Evolutionary conservation across 768 basidiomycete genomes (phyloP).

Genomic region (Lactifluus pinguis): DNA sequence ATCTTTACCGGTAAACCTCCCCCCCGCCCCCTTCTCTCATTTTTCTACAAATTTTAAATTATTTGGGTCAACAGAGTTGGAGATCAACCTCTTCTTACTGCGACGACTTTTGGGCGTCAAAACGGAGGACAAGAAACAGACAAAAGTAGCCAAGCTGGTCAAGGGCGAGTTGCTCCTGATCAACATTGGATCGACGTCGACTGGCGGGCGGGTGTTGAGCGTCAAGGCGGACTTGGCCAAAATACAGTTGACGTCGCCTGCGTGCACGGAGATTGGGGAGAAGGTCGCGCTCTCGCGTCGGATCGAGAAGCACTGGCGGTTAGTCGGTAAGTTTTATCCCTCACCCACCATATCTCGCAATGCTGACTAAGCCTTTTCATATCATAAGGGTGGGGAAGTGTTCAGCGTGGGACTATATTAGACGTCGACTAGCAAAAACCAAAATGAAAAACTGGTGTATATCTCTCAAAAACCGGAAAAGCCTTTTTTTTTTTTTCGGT

Average conservation of each 20-base stretch:
- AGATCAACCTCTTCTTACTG: slow-evolving; percentile 90
- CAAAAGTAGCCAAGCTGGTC: slow-evolving; percentile 84
- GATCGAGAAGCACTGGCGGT: slow-evolving; percentile 97
- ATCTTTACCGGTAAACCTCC: slow-evolving; percentile 68
- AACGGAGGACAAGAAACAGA: slow-evolving; percentile 98
- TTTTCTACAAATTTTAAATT: neutral
- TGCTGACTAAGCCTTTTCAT: neutral
- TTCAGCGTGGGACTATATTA: slow-evolving; percentile 74
- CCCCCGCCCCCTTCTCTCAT: too few relatives aligned
- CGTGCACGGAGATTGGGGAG: slow-evolving; percentile 94
- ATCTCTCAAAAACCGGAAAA: neutral
- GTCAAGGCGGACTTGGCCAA: slow-evolving; percentile 94
- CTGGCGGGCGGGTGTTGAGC: slow-evolving; percentile 88
- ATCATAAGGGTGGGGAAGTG: slow-evolving; percentile 57
- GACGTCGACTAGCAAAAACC: slow-evolving; percentile 50
- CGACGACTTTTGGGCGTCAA: slow-evolving; percentile 96
- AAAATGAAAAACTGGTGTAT: neutral
- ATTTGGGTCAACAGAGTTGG: slow-evolving; percentile 49
- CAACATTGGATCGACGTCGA: slow-evolving; percentile 97
- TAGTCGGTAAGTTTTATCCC: slow-evolving; percentile 85
- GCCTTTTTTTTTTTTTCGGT: neutral
- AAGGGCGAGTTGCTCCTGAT: slow-evolving; percentile 91
- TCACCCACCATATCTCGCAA: too few relatives aligned
- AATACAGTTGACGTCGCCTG: slow-evolving; percentile 88
- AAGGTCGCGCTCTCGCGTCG: slow-evolving; percentile 92